Evolutionary conservation across 1,284 basidiomycete species (phyloP).

Genomic region (Malassezia dermatis): DNA sequence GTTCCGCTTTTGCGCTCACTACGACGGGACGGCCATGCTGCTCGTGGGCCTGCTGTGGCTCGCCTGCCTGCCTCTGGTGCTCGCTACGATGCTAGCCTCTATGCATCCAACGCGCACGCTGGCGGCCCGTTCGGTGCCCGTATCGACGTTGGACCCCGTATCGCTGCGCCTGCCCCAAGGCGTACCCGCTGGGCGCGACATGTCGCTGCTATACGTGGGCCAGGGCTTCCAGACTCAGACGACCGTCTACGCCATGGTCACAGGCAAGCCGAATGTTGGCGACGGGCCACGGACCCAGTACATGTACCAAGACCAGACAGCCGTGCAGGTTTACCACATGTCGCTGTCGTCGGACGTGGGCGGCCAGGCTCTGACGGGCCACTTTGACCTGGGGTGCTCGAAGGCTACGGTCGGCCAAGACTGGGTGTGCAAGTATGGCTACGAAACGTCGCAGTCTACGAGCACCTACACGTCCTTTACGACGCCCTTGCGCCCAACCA

Average conservation of each 20-base stretch:
- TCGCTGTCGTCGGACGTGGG: background rate
- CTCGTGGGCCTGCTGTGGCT: background rate
- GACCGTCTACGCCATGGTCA: constrained; percentile 11
- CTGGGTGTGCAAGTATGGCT: constrained; percentile 2
- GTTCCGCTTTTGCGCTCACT: background rate
- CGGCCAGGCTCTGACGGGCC: background rate
- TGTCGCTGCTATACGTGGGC: constrained; percentile 9
- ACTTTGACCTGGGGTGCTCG: constrained; percentile 5
- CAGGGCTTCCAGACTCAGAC: constrained; percentile 4
- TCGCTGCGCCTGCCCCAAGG: constrained; percentile 1
- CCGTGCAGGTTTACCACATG: background rate
- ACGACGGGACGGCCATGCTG: background rate
- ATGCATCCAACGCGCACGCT: background rate
- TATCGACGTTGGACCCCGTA: constrained; percentile 1
- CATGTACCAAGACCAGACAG: constrained; percentile 4
- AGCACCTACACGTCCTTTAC: constrained; percentile 1
- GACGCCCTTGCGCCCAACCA: background rate
- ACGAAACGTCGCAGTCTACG: background rate
- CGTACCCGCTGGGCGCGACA: background rate
- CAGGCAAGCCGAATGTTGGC: background rate
- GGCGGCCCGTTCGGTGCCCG: background rate
- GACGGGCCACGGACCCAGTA: constrained; percentile 8
- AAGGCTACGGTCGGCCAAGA: background rate
- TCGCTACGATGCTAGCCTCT: background rate
- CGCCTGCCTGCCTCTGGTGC: background rate